These are phyloP conservation scores for Vanderwaltozyma tropicalis DNA, from an alignment of 805 yeast species.

Conservation along the genomic window DNA sequence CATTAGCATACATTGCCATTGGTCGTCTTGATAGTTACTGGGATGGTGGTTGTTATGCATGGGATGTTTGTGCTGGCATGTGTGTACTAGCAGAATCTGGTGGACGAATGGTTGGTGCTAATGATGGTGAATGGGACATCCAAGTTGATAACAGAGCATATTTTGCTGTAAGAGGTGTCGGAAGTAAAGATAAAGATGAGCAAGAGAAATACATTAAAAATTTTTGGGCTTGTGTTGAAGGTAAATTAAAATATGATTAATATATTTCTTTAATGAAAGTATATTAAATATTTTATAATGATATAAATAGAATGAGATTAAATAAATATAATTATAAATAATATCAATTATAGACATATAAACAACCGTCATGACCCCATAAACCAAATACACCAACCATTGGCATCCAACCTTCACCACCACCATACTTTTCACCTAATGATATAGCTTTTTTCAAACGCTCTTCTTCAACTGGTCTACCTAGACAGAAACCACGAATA, in stretches of 20 bases:
- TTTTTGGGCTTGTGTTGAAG: conserved; percentile 44
- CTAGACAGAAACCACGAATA: conserved; percentile 58
- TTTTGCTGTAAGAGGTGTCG: conserved; percentile 44
- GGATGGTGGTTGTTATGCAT: conserved; percentile 62
- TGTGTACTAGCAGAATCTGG: conserved; percentile 52
- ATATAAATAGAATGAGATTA: background rate
- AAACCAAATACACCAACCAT: conserved; percentile 43
- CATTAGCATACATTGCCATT: conserved; percentile 47
- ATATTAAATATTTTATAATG: background rate
- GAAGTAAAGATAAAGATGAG: conserved; percentile 17
- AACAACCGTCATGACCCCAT: conserved; percentile 66
- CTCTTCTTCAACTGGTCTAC: conserved; percentile 34
- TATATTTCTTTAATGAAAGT: background rate
- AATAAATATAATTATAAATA: background rate
- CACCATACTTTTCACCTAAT: conserved; percentile 27
- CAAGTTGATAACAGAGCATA: conserved; percentile 43
- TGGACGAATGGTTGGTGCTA: conserved; percentile 46
- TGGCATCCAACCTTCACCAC: conserved; percentile 44
- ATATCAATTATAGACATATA: conserved; percentile 36
- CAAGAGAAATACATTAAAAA: conserved; percentile 38
- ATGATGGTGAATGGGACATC: conserved; percentile 39
- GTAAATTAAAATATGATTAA: conserved; percentile 34
- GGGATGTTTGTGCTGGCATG: conserved; percentile 71
- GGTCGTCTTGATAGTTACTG: conserved; percentile 54
- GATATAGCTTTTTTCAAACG: conserved; percentile 24